A percentile compares a stretch with the other conserved stretches of the same genome.
Conservation (phyloP, 2,329 filamentous ascomycete genomes). For the Exophiala calicioides region DNA sequence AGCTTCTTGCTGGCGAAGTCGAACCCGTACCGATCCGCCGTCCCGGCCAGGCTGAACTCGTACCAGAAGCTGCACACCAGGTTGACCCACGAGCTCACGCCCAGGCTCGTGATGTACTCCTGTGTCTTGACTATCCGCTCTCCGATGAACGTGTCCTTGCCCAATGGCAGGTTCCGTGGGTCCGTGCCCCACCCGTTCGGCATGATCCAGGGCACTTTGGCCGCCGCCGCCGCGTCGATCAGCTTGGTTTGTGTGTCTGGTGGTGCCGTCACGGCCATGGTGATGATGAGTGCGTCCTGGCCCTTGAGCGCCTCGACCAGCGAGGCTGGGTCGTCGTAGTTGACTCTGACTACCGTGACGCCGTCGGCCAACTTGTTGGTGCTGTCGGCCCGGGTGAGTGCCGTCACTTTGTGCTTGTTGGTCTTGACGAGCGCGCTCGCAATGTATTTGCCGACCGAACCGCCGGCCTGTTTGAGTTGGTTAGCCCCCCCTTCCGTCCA, state of each 20-base stretch:
- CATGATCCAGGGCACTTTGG: slow-evolving; percentile 57
- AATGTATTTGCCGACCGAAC: slow-evolving; percentile 48
- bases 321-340: slow-evolving; percentile 51
- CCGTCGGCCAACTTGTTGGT: slow-evolving; percentile 47
- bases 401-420: slow-evolving; percentile 55
- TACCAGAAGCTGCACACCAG: slow-evolving; percentile 56
- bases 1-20: slow-evolving; percentile 47
- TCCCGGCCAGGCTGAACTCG: slow-evolving; percentile 51
- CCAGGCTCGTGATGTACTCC: slow-evolving; percentile 44
- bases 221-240: slow-evolving; percentile 56
- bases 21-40: slow-evolving; percentile 48
- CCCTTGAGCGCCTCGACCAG: slow-evolving; percentile 54
- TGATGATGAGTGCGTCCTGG: slow-evolving; percentile 62
- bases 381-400: slow-evolving; percentile 52
- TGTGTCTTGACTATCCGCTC: slow-evolving; percentile 28
- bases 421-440: slow-evolving; percentile 44
- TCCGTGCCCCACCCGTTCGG: slow-evolving; percentile 51
- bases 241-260: slow-evolving; percentile 52
- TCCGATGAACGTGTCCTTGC: slow-evolving; percentile 42
- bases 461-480: slow-evolving; percentile 47
- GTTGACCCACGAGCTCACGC: slow-evolving; percentile 46
- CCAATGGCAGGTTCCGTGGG: slow-evolving; percentile 34
- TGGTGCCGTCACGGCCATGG: slow-evolving; percentile 50
- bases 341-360: slow-evolving; percentile 34
- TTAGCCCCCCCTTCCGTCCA: too few relatives aligned